Evolutionary conservation across 257 asterid genomes (phyloP), one percentile per base, ranked within the genome.

Genomic region (Solanum lycopersicoides): DNA sequence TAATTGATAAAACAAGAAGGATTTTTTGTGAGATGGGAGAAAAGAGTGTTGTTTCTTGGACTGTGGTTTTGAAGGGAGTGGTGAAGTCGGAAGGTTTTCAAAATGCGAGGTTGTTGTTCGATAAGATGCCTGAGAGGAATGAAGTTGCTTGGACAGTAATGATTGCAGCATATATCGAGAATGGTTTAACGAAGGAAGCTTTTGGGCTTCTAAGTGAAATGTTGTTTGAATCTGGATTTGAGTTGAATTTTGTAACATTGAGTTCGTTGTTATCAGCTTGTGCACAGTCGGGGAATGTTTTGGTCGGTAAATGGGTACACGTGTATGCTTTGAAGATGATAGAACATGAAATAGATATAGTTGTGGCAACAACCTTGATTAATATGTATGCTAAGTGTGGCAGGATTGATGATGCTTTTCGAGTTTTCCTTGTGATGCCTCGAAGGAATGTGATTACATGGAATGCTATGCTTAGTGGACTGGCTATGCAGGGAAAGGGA

Each of bases 321-420:
- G 60, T 89, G 3, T 91, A 91, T 86, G 93, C 94, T 87, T 88
- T 95, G 89, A 94, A 87, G 91, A 84, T 86, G 84, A 83, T 88
- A 71, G 72, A 45, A 16, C 89, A 87, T 18, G 91, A 93, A 7
- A 82, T 68, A 8, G 93, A 95, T 76, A 89, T 94, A 63, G 90
- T 93, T 87, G 91, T 94, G 28, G 89, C 88, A 8, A 96, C 98
- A 5, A 91, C 98, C 47, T 89, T 96, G 89, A 94, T 96, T 25
- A 95, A 96, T 66, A 96, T 96, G 99, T 96, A 96, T 83, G 95
- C 98, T 3, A 96, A 96, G 88, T 96, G 99, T 84, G 99, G 98
- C 25, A 90, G 92, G 39, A 90, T 96, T 28, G 86, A 89, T 35
- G 75, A 88, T 75, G 96, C 99, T 32, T 66, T 89, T 34, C 90